Evolutionary conservation across 106 monocot genomes (phyloP).

Genomic region (Dioscorea zingiberensis): DNA sequence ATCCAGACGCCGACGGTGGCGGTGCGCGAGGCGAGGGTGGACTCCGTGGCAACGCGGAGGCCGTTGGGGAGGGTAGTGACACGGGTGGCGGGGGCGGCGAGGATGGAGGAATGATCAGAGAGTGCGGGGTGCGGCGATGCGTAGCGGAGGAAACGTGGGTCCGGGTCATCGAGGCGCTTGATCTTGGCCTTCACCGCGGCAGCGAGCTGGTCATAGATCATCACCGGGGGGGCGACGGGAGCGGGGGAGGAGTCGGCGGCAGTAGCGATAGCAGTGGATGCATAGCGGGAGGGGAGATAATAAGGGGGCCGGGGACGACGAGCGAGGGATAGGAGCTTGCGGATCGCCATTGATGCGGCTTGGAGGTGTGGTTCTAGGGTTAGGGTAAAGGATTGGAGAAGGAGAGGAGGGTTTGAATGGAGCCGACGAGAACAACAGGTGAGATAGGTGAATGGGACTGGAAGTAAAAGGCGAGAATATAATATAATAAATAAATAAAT

Average conservation of each 20-base stretch:
- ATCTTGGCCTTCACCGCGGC: constrained; percentile 55
- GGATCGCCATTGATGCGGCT: constrained; percentile 42
- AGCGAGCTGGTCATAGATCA: constrained; percentile 64
- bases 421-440: not conserved
- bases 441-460: too few species aligned
- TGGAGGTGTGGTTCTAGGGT: constrained; percentile 2
- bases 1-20: constrained; percentile 99
- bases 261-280: constrained; percentile 25
- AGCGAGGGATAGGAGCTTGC: constrained; percentile 44
- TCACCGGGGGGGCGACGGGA: constrained; percentile 22
- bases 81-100: constrained; percentile 77
- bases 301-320: constrained; percentile 13
- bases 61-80: constrained; percentile 87
- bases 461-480: not conserved
- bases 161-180: constrained; percentile 67
- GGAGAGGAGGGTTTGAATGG: not conserved
- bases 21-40: constrained; percentile 57
- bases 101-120: constrained; percentile 65
- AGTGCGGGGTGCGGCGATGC: constrained; percentile 60
- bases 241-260: constrained; percentile 3
- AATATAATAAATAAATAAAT: too few species aligned
- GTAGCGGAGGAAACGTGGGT: constrained; percentile 84
- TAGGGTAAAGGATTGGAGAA: not conserved
- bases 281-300: constrained; percentile 11
- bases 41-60: constrained; percentile 88